Conservation (phyloP, 1,139 yeast species). For the Groenewaldozyma sp. region DNA sequence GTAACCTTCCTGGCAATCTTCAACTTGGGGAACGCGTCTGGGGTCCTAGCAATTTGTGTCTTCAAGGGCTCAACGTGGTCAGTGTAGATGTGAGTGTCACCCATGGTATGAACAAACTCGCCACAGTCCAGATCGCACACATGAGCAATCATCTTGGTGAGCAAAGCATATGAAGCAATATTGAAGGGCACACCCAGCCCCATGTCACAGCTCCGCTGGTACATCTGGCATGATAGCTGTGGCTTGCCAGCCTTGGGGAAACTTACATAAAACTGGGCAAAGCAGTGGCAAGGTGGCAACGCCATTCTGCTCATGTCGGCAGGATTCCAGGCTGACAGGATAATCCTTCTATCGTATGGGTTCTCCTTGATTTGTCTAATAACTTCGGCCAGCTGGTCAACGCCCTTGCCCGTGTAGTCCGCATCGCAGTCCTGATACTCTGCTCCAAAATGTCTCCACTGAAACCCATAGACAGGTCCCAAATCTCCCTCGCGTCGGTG, state of each 20-base stretch:
- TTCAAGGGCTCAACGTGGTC: slow-evolving; percentile 89
- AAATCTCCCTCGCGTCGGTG: slow-evolving; percentile 86
- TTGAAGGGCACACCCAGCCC: slow-evolving; percentile 98
- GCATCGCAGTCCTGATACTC: slow-evolving; percentile 76
- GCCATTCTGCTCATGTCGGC: slow-evolving; percentile 93
- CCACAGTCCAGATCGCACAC: slow-evolving; percentile 92
- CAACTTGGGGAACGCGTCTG: slow-evolving; percentile 73
- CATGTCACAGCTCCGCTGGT: slow-evolving; percentile 98
- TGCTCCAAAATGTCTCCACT: slow-evolving; percentile 99
- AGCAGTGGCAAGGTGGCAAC: slow-evolving; percentile 95
- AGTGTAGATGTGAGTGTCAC: slow-evolving; percentile 90
- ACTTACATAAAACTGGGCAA: slow-evolving; percentile 87
- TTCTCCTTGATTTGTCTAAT: slow-evolving; percentile 72
- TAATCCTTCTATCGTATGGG: slow-evolving; percentile 91
- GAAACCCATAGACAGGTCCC: slow-evolving; percentile 98
- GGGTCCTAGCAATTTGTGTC: slow-evolving; percentile 65
- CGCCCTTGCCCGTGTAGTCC: slow-evolving; percentile 81
- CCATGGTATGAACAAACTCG: slow-evolving; percentile 89
- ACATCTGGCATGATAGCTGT: slow-evolving; percentile 72
- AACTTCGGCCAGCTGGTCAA: slow-evolving; percentile 77
- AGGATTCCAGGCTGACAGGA: slow-evolving; percentile 97
- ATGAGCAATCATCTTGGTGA: slow-evolving; percentile 92
- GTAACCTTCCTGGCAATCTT: slow-evolving; percentile 56
- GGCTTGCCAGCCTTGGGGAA: slow-evolving; percentile 58
- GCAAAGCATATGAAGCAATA: slow-evolving; percentile 88